Percentiles rank a stretch among this genome's conserved stretches.
phyloP scores from a whole-genome alignment of 116 monocot species.

The Cymodocea nodosa region DNA sequence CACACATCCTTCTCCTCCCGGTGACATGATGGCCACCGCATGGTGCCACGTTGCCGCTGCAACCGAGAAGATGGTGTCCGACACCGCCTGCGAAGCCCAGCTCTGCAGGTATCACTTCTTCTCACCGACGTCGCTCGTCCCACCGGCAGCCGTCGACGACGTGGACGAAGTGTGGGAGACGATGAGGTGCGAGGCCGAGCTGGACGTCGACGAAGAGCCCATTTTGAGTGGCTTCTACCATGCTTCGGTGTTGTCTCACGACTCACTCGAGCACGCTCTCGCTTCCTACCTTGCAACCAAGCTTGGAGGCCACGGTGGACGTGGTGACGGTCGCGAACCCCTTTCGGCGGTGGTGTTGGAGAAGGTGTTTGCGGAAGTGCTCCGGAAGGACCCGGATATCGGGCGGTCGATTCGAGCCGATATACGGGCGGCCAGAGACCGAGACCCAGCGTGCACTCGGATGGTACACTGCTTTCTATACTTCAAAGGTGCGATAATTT shows the following conservation, averaged over 20 bases:
- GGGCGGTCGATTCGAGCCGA: conserved; percentile 27
- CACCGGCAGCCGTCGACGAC: neutral
- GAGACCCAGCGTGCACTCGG: conserved; percentile 57
- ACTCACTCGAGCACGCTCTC: conserved; percentile 43
- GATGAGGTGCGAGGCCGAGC: conserved; percentile 31
- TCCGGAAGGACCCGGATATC: conserved; percentile 22
- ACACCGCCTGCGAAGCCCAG: too few relatives aligned
- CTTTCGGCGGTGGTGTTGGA: conserved; percentile 23
- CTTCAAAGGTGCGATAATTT: conserved; percentile 36
- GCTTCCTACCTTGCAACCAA: conserved; percentile 36
- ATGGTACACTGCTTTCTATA: conserved; percentile 55
- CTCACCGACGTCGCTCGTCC: neutral
- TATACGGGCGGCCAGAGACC: conserved; percentile 30
- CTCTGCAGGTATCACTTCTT: neutral
- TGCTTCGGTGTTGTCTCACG: conserved; percentile 29
- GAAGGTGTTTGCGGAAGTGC: conserved; percentile 46
- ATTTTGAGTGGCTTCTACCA: conserved; percentile 27
- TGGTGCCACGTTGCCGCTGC: too few relatives aligned
- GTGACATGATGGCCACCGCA: too few relatives aligned
- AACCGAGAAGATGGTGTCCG: too few relatives aligned
- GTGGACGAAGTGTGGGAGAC: conserved; percentile 31
- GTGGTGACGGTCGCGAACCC: neutral
- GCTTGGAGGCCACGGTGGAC: conserved; percentile 12
- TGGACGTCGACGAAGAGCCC: conserved; percentile 39
- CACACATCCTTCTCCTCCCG: too few relatives aligned